Conservation (phyloP, 345 rosid genomes). For the Camelina hispida region DNA sequence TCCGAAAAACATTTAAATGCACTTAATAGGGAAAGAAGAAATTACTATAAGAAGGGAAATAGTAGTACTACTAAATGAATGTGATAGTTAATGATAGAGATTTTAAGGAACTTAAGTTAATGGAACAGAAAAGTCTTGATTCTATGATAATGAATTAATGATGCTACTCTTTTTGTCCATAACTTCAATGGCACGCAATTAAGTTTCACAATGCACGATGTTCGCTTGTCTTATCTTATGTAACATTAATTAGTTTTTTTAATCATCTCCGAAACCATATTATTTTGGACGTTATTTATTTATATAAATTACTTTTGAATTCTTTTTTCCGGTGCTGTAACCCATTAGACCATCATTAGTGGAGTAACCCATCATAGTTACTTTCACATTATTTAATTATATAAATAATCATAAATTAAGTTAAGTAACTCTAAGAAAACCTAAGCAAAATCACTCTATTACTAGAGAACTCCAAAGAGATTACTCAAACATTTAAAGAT, state of each 20-base stretch:
- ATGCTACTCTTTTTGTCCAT: constrained; percentile 30
- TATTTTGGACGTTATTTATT: not conserved
- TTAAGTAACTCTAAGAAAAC: too few species aligned
- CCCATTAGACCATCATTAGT: too few species aligned
- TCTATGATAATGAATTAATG: constrained; percentile 38
- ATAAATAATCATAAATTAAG: too few species aligned
- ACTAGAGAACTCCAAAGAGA: too few species aligned
- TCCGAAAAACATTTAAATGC: not conserved
- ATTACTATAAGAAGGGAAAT: not conserved
- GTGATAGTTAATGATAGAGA: constrained; percentile 3
- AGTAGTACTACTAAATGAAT: not conserved
- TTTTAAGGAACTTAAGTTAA: not conserved
- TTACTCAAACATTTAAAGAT: too few species aligned
- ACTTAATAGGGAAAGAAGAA: not conserved
- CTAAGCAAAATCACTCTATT: too few species aligned
- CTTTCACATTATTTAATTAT: too few species aligned
- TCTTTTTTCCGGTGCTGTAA: too few species aligned
- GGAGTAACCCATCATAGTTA: too few species aligned
- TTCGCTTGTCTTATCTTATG: constrained; percentile 13
- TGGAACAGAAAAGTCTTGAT: constrained; percentile 10
- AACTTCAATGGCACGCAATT: constrained; percentile 22
- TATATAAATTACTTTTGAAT: too few species aligned
- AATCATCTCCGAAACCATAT: not conserved
- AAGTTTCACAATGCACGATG: constrained; percentile 21
- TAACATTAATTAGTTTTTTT: not conserved